Evolutionary conservation across 2,329 filamentous ascomycete genomes (phyloP).

Genomic region (Immersiporthe knoxdaviesiana): DNA sequence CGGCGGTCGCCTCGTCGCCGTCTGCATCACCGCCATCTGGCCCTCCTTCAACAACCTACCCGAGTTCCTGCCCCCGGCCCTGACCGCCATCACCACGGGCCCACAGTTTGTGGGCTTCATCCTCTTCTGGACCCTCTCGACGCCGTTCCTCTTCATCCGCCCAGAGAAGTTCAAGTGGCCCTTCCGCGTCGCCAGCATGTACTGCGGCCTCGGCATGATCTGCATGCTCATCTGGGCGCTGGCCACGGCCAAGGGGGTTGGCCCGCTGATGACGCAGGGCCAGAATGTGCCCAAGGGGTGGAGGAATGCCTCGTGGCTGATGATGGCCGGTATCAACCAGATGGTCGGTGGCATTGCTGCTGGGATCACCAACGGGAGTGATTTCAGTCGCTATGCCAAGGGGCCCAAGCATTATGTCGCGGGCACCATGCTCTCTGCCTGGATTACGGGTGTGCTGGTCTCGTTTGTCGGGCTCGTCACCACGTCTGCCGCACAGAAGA

Average conservation of each 20-base stretch:
- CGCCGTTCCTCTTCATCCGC: conserved; percentile 52
- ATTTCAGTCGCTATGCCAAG: conserved; percentile 49
- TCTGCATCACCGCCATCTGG: conserved; percentile 51
- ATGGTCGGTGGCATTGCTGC: conserved; percentile 45
- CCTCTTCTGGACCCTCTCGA: conserved; percentile 54
- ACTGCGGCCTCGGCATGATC: conserved; percentile 51
- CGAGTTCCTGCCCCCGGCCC: conserved; percentile 47
- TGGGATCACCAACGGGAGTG: conserved; percentile 47
- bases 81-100: conserved; percentile 41
- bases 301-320: conserved; percentile 47
- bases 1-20: conserved; percentile 38
- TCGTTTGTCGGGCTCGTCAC: conserved; percentile 48
- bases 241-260: conserved; percentile 47
- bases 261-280: conserved; percentile 46
- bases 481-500: conserved; percentile 46
- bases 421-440: conserved; percentile 45
- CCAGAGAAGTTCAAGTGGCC: conserved; percentile 54
- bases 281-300: conserved; percentile 41
- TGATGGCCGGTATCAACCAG: conserved; percentile 50
- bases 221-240: conserved; percentile 54
- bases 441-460: conserved; percentile 46
- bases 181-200: conserved; percentile 48
- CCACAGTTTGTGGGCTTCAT: conserved; percentile 54
- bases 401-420: conserved; percentile 41
- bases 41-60: conserved; percentile 48